Percentiles rank a stretch among this genome's conserved stretches.
These are phyloP conservation scores for Volutella citrinella DNA, from an alignment of 2,329 filamentous ascomycete genomes.

Conservation along the genomic window DNA sequence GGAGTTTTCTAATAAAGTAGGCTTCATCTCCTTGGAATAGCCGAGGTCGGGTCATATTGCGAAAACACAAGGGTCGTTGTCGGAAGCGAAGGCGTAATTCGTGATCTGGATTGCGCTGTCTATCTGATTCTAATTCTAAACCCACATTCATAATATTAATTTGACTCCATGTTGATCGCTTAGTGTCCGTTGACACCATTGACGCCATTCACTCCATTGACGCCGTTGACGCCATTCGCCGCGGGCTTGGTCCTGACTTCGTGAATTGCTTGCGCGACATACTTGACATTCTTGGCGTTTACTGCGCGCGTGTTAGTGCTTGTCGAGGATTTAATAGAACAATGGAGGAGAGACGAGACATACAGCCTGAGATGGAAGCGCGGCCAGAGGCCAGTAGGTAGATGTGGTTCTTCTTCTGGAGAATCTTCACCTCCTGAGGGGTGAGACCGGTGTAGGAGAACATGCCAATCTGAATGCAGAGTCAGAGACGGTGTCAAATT, in stretches of 20 bases:
- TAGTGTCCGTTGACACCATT: conserved; percentile 1
- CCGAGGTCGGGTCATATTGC: too few species aligned
- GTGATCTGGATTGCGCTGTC: too few species aligned
- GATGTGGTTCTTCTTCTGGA: conserved; percentile 68
- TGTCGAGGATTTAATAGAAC: conserved; percentile 47
- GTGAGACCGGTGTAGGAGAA: conserved; percentile 86
- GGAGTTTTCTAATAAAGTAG: too few species aligned
- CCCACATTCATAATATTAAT: too few species aligned
- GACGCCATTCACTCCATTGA: background rate
- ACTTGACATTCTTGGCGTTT: conserved; percentile 85
- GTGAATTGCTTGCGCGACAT: conserved; percentile 85
- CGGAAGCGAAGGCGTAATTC: too few species aligned
- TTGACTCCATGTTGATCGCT: too few species aligned
- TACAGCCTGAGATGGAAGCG: conserved; percentile 18
- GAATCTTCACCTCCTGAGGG: conserved; percentile 67
- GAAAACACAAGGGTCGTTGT: too few species aligned
- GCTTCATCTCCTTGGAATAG: too few species aligned
- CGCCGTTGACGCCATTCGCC: background rate
- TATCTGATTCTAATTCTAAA: too few species aligned
- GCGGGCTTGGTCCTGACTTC: conserved; percentile 48
- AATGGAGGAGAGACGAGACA: conserved; percentile 1
- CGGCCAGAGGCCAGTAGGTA: conserved; percentile 55
- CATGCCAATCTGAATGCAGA: conserved; percentile 77
- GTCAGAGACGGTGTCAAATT: too few species aligned
- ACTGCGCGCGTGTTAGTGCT: conserved; percentile 45